Conservation (phyloP, 2,329 filamentous ascomycete genomes). For the Sporothrix curviconia region DNA sequence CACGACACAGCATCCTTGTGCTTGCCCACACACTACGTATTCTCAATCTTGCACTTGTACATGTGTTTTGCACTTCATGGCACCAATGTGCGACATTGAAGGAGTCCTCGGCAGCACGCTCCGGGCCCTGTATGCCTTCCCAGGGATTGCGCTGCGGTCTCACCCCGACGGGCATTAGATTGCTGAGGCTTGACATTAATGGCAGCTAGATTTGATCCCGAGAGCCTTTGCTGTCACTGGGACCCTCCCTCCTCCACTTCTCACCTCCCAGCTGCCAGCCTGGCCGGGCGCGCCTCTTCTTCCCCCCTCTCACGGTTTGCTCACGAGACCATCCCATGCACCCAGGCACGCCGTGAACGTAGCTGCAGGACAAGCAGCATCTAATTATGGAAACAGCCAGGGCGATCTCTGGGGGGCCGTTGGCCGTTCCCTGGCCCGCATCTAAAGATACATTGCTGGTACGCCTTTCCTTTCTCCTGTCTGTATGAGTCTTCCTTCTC, state of each 20-base stretch:
- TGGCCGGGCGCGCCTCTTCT: not conserved
- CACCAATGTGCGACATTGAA: no score
- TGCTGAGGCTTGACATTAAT: not conserved
- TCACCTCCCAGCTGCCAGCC: not conserved
- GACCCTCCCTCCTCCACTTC: not conserved
- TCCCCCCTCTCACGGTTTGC: not conserved
- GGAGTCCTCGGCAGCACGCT: no score
- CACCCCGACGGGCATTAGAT: not conserved
- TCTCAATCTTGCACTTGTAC: not conserved
- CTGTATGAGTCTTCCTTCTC: no score
- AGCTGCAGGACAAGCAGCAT: not conserved
- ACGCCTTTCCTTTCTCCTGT: no score
- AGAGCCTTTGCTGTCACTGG: no score
- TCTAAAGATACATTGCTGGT: no score
- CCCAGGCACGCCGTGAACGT: not conserved
- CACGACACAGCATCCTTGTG: no score
- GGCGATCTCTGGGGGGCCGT: not conserved
- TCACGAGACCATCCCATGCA: not conserved
- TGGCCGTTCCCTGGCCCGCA: no score
- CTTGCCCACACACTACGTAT: not conserved
- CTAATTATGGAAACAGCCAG: constrained; percentile 12
- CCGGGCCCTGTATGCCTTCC: not conserved
- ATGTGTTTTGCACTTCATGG: not conserved
- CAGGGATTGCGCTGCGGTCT: not conserved
- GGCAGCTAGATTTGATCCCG: no score